A percentile compares a stretch with the other conserved stretches of the same genome.
phyloP scores from a whole-genome alignment of 2,329 filamentous ascomycete genomes.

The Colletotrichum liaoningense region DNA sequence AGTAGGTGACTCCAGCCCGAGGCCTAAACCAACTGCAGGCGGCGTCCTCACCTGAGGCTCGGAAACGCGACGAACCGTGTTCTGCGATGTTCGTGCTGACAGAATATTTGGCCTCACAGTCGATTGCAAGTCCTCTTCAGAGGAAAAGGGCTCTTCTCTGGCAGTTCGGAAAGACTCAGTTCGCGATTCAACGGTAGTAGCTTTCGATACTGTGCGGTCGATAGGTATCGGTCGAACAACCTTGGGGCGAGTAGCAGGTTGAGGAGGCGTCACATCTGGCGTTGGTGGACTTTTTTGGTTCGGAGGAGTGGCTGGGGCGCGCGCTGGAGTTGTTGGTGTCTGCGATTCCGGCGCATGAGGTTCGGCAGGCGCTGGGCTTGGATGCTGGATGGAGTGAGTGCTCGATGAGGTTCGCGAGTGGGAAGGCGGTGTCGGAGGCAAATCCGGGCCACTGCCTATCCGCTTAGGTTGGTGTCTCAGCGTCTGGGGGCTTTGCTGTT shows the following conservation, averaged over 20 bases:
- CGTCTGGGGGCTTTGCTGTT: slow-evolving; percentile 51
- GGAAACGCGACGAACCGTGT: slow-evolving; percentile 54
- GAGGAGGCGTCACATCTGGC: slow-evolving; percentile 80
- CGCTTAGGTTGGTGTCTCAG: slow-evolving; percentile 55
- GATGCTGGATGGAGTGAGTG: slow-evolving; percentile 56
- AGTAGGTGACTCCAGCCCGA: slow-evolving; percentile 37
- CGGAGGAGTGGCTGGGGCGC: slow-evolving; percentile 68
- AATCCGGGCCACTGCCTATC: slow-evolving; percentile 58
- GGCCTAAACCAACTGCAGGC: slow-evolving; percentile 23
- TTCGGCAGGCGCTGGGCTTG: slow-evolving; percentile 53
- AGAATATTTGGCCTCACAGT: slow-evolving; percentile 52
- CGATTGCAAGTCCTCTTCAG: slow-evolving; percentile 65
- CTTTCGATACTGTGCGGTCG: slow-evolving; percentile 63
- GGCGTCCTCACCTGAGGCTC: slow-evolving; percentile 40
- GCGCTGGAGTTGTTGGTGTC: slow-evolving; percentile 51
- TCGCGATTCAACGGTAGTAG: slow-evolving; percentile 69
- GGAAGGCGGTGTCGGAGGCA: slow-evolving; percentile 73
- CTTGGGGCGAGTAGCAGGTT: slow-evolving; percentile 56
- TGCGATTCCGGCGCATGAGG: slow-evolving; percentile 42
- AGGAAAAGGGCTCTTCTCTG: slow-evolving; percentile 71
- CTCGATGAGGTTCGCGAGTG: slow-evolving; percentile 69
- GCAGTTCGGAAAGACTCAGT: slow-evolving; percentile 80
- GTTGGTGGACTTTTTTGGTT: slow-evolving; percentile 77
- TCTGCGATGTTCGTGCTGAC: slow-evolving; percentile 57
- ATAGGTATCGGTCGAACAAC: slow-evolving; percentile 57